phyloP scores from a whole-genome alignment of 495 filamentous ascomycete genomes.

The Letharia columbiana region DNA sequence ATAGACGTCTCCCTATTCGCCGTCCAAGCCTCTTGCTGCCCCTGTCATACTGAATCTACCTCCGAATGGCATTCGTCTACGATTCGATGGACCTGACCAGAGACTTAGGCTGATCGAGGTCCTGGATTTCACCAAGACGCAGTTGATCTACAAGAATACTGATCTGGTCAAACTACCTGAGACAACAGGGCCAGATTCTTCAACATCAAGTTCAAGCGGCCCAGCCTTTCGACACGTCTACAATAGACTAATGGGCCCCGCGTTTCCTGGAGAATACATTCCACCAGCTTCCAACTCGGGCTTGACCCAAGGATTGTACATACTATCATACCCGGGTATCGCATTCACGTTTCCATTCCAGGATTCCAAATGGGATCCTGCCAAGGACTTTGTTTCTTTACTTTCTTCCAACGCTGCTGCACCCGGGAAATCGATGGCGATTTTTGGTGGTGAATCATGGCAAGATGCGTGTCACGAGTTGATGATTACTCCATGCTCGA shows the following conservation, averaged over 20 bases:
- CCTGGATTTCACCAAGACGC: slow-evolving; percentile 78
- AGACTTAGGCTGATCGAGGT: slow-evolving; percentile 84
- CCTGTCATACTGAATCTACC: slow-evolving; percentile 68
- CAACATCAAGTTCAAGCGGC: slow-evolving; percentile 41
- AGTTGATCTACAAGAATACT: slow-evolving; percentile 73
- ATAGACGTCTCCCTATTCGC: slow-evolving; percentile 74
- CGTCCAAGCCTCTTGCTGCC: slow-evolving; percentile 56
- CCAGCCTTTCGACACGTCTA: slow-evolving; percentile 89
- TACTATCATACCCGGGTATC: slow-evolving; percentile 87
- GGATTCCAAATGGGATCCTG: slow-evolving; percentile 63
- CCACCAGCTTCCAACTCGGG: slow-evolving; percentile 45
- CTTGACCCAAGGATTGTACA: slow-evolving; percentile 53
- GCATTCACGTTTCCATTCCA: slow-evolving; percentile 83
- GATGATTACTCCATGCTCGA: slow-evolving; percentile 63
- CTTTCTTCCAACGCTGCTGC: slow-evolving; percentile 69
- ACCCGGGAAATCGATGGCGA: slow-evolving; percentile 70
- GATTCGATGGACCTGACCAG: slow-evolving; percentile 91
- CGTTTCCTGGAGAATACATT: slow-evolving; percentile 85
- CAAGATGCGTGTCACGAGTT: slow-evolving; percentile 64
- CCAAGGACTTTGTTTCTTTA: slow-evolving; percentile 77
- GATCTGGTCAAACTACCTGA: slow-evolving; percentile 64
- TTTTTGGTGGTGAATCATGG: slow-evolving; percentile 87
- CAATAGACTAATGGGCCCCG: slow-evolving; percentile 80
- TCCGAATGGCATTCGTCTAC: slow-evolving; percentile 76
- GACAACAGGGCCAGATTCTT: slow-evolving; percentile 26